Evolutionary conservation across 306 rosid genomes (phyloP).

Genomic region (Chamaecrista fasciculata): DNA sequence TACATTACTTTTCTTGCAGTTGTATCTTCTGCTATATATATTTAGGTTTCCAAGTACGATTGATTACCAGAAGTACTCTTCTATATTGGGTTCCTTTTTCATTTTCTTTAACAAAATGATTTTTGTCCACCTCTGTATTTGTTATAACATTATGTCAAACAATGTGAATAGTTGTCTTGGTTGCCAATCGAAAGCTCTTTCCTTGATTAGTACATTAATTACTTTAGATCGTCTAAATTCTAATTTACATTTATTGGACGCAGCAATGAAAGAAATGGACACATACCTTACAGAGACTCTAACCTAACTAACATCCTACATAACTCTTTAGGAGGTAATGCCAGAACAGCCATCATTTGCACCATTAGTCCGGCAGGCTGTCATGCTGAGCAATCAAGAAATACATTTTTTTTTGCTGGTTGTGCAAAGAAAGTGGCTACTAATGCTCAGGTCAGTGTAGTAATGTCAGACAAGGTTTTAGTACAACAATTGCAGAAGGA

Average conservation of each 20-base stretch:
- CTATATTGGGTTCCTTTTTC: not conserved
- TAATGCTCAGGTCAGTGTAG: conserved; percentile 75
- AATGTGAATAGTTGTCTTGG: not conserved
- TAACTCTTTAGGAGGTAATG: conserved; percentile 88
- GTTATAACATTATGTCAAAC: not conserved
- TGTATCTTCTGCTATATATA: not conserved
- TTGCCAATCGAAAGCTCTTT: conserved; percentile 12
- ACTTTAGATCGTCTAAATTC: conserved; percentile 11
- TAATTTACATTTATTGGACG: conserved; percentile 30
- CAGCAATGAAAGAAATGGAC: conserved; percentile 84
- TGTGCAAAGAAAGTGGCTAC: conserved; percentile 87
- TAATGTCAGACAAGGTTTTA: conserved; percentile 78
- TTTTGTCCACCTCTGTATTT: not conserved
- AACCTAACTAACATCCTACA: conserved; percentile 91
- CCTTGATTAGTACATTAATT: conserved; percentile 9
- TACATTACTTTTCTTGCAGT: not conserved
- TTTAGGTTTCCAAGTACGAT: not conserved
- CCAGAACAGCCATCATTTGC: conserved; percentile 92
- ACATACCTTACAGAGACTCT: conserved; percentile 86
- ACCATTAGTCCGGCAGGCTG: conserved; percentile 83
- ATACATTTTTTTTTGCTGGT: conserved; percentile 78
- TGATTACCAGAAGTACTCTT: not conserved
- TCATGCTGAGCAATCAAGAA: conserved; percentile 85
- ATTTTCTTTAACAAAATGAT: not conserved
- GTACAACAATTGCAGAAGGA: conserved; percentile 76